phyloP scores from a whole-genome alignment of 768 basidiomycete genomes.

The Paxillus involutus region DNA sequence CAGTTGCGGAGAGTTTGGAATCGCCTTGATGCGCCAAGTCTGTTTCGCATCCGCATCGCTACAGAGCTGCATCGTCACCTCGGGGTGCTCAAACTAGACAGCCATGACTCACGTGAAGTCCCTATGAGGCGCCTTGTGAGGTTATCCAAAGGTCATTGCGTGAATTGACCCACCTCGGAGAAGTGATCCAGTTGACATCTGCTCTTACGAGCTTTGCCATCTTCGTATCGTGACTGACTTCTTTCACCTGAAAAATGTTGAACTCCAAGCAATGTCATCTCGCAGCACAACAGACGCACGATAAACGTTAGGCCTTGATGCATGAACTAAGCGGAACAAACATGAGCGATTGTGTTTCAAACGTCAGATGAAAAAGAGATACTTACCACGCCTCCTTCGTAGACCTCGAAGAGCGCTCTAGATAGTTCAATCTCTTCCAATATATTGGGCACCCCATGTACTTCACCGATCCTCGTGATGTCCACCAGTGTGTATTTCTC shows the following conservation, averaged over 20 bases:
- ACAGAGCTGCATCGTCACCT: slow-evolving; percentile 6
- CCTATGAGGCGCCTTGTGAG: slow-evolving; percentile 32
- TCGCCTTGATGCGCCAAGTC: slow-evolving; percentile 69
- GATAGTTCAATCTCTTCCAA: slow-evolving; percentile 85
- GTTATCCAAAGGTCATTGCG: neutral
- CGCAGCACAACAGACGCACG: slow-evolving; percentile 37
- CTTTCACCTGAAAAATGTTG: slow-evolving; percentile 54
- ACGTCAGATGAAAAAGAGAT: slow-evolving; percentile 8
- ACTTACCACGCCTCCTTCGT: slow-evolving; percentile 82
- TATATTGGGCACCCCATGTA: slow-evolving; percentile 35
- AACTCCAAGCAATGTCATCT: neutral
- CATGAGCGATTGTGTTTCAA: slow-evolving; percentile 2
- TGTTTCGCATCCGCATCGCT: slow-evolving; percentile 79
- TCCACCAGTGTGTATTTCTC: slow-evolving; percentile 78
- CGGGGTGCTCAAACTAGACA: neutral
- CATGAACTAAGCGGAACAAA: slow-evolving; percentile 56
- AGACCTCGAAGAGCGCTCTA: slow-evolving; percentile 82
- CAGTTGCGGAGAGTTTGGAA: slow-evolving; percentile 52
- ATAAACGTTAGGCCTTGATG: slow-evolving; percentile 85
- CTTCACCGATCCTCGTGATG: slow-evolving; percentile 41
- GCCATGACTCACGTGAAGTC: slow-evolving; percentile 65
- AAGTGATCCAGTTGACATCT: slow-evolving; percentile 86
- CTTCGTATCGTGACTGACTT: slow-evolving; percentile 78
- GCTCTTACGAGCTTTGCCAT: slow-evolving; percentile 66
- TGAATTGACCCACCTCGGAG: slow-evolving; percentile 48